Evolutionary conservation across 768 basidiomycete species (phyloP), one percentile per base, ranked within the genome.

Genomic region (Xerocomus brunneocitrinus): DNA sequence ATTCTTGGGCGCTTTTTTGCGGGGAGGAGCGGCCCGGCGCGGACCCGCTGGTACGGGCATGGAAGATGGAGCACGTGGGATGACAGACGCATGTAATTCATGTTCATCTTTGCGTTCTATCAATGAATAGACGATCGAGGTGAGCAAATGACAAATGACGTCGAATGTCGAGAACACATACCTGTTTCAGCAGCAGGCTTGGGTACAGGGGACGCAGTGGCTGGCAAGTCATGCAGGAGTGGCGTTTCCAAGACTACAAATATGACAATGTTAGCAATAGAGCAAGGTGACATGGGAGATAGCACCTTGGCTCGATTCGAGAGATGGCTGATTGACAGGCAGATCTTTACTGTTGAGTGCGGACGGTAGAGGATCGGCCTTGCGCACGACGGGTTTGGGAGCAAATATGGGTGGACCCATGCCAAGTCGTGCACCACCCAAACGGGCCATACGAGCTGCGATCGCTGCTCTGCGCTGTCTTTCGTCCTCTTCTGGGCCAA

Each of bases 361-460:
- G n/a, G 65, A 5, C 32, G 32, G 32, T 13, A 13, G 56, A 9
- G 56, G 50, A 36, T 56, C 59, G 9, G 67, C 31, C 57, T 68
- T 75, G 56, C 70, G 75, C 27, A 62, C 54, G 28, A 67, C 67
- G 1, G 81, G 80, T 57, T 79, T 79, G 50, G 75, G 76, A 13
- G 80, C 84, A 69, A 90, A 84, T 54, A 85, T 73, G 46, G 89
- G 85, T 2, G 86, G 84, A 1, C 76, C 81, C 87, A 95, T 88
- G 4, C 89, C 90, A 24, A 92, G 74, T 50, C 85, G 76, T 13
- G 90, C 82, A 45, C 92, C 95, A 28, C 95, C 95, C 16, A 98
- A 78, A 55, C 87, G 86, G 39, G 92, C 93, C 91, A 98, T 92
- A 43, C 93, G 80, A 24, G 92, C 92, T 31, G 93, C 91, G 63